phyloP scores from a whole-genome alignment of 1,284 basidiomycete genomes.

The Cryptococcus sp. region DNA sequence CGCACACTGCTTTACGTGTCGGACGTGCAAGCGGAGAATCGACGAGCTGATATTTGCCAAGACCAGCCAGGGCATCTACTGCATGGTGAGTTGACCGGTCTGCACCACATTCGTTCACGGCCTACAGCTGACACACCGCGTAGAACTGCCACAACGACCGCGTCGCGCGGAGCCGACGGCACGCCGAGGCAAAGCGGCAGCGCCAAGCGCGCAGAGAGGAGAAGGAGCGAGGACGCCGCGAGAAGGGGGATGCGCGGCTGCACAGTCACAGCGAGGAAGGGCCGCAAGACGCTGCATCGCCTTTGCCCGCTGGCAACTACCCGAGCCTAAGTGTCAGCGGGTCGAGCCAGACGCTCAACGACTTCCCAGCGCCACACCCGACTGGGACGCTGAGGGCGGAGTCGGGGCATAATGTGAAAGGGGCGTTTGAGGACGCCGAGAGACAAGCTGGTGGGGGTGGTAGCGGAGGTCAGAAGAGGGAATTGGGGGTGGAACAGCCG shows the following conservation, averaged over 20 bases:
- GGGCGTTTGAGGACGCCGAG: constrained; percentile 9
- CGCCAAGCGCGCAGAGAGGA: constrained; percentile 44
- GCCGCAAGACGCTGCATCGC: constrained; percentile 8
- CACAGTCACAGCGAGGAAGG: constrained; percentile 16
- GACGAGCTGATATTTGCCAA: constrained; percentile 98
- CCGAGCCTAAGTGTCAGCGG: too few relatives aligned
- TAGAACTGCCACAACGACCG: constrained; percentile 88
- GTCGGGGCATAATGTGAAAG: too few relatives aligned
- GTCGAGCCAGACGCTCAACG: too few relatives aligned
- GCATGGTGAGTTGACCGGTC: constrained; percentile 61
- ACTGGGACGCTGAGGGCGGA: too few relatives aligned
- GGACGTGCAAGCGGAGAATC: constrained; percentile 88
- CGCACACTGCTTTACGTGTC: constrained; percentile 97
- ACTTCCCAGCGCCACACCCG: too few relatives aligned
- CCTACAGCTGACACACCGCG: constrained; percentile 3
- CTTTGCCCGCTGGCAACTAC: background rate
- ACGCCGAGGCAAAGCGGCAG: constrained; percentile 69
- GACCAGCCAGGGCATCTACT: constrained; percentile 97
- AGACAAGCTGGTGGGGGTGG: constrained; percentile 5
- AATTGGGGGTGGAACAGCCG: constrained; percentile 22
- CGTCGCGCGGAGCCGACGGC: constrained; percentile 83
- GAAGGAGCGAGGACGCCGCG: constrained; percentile 32
- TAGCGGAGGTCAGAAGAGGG: constrained; percentile 10
- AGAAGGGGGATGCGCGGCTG: constrained; percentile 16
- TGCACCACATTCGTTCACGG: background rate